Percentiles rank a stretch among this genome's conserved stretches.
Evolutionary conservation across 495 filamentous ascomycete species (phyloP).

Genomic region (Ramalina peruviana): DNA sequence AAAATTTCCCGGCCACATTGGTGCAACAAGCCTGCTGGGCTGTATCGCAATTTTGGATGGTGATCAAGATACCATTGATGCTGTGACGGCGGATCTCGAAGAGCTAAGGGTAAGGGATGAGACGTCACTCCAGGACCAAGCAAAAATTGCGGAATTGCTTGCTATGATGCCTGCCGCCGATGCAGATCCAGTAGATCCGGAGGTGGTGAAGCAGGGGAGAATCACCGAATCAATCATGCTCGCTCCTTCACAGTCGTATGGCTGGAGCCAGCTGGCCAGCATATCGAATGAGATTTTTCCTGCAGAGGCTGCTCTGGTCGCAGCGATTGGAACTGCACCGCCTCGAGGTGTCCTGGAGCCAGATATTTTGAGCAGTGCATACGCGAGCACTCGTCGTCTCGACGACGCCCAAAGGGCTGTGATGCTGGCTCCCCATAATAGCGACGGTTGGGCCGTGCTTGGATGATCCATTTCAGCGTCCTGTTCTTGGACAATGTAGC

Average conservation of each 20-base stretch:
- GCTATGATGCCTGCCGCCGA: conserved; percentile 37
- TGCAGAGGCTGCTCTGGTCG: conserved; percentile 66
- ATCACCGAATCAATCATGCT: conserved; percentile 52
- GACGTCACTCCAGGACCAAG: conserved; percentile 30
- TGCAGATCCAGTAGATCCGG: conserved; percentile 2
- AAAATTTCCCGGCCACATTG: conserved; percentile 55
- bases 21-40: conserved; percentile 64
- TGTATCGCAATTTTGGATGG: conserved; percentile 67
- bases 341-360: conserved; percentile 54
- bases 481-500: too few relatives aligned
- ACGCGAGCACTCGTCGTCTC: conserved; percentile 56
- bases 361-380: conserved; percentile 57
- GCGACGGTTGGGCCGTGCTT: conserved; percentile 46
- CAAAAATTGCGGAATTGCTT: conserved; percentile 42
- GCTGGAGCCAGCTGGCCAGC: conserved; percentile 60
- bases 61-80: conserved; percentile 64
- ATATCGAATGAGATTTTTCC: conserved; percentile 42
- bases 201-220: conserved; percentile 35
- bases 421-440: conserved; percentile 69
- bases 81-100: conserved; percentile 66
- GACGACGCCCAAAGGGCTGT: conserved; percentile 64
- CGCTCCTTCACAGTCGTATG: conserved; percentile 55
- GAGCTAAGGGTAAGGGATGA: conserved; percentile 49
- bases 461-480: background rate
- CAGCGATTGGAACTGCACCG: conserved; percentile 57